Evolutionary conservation across 2,329 filamentous ascomycete species (phyloP), one percentile per base, ranked within the genome.

Genomic region (Alternaria brassicae): DNA sequence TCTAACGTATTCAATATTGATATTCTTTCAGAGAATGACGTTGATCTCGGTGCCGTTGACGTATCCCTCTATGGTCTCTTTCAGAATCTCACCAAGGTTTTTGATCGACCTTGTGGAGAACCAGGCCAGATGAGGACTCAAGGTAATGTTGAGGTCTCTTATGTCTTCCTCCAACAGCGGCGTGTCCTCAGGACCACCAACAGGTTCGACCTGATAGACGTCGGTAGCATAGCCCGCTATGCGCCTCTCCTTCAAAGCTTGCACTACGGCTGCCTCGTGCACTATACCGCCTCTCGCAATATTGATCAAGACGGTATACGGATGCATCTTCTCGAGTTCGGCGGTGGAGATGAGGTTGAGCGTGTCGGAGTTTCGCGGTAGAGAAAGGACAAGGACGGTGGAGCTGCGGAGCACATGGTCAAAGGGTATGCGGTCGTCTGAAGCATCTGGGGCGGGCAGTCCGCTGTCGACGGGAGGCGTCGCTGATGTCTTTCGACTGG

Each of bases 121-220:
- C 84, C 84, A 86, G 1, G 85, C 84, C 37, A 85, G 61, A 73
- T 87, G 84, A 17, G 84, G 83, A 47, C 78, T 83, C 39, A 84
- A 64, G 0, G 84, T 79, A 59, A 87, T 70, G 59, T 85, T 85
- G 12, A 84, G 77, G 19, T 79, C 76, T 50, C 78, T 74, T 2
- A 75, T 74, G 17, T 82, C 81, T n/a, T 80, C 74, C 6, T 74
- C 67, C 23, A 84, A 65, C 44, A 85, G 70, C 0, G 80, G 78
- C 6, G 77, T 80, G 21, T 79, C 81, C 13, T 79, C 75, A 45
- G 68, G 61, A 0, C 73, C 73, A 37, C 76, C 79, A 3, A 76
- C 79, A 17, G 84, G 84, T 63, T 86, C 83, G 23, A 75, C 73
- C 40, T 74, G 70, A 53, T 83, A 82, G 7, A 85, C 84, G 71